These are phyloP conservation scores for Cucurbita moschata DNA, from an alignment of 306 rosid species.

Conservation along the genomic window DNA sequence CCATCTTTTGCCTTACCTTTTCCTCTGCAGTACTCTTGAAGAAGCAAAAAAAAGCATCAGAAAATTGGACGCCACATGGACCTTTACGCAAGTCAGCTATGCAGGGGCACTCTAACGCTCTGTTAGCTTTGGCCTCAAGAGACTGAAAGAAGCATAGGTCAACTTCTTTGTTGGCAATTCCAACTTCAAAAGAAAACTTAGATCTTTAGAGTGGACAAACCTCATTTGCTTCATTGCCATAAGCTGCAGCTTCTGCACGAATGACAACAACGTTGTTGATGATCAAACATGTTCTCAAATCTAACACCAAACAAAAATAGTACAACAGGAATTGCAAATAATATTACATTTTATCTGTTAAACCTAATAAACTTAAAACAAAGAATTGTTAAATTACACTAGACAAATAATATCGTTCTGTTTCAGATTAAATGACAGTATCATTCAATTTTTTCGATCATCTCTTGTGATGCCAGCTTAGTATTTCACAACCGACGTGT, in stretches of 20 bases:
- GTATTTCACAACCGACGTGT: background rate
- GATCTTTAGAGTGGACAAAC: constrained; percentile 24
- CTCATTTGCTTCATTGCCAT: constrained; percentile 53
- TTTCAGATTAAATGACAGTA: background rate
- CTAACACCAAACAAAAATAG: background rate
- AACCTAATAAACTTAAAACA: background rate
- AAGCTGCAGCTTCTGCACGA: constrained; percentile 73
- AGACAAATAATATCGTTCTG: background rate
- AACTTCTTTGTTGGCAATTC: background rate
- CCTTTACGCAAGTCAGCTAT: constrained; percentile 74
- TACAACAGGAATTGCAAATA: constrained; percentile 2
- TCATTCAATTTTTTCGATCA: background rate
- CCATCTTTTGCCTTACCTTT: constrained; percentile 36
- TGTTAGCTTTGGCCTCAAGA: constrained; percentile 70
- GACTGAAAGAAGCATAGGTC: constrained; percentile 41
- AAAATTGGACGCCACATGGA: constrained; percentile 65
- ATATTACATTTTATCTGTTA: background rate
- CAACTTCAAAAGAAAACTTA: constrained; percentile 3
- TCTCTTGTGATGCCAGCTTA: background rate
- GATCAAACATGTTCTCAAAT: background rate
- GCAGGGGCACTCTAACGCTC: constrained; percentile 89
- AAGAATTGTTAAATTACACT: background rate
- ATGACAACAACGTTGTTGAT: constrained; percentile 1
- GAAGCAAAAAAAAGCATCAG: constrained; percentile 75
- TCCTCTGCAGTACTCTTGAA: constrained; percentile 78